phyloP scores from a whole-genome alignment of 1,139 yeast species.

The Pichia sorboxylosa region DNA sequence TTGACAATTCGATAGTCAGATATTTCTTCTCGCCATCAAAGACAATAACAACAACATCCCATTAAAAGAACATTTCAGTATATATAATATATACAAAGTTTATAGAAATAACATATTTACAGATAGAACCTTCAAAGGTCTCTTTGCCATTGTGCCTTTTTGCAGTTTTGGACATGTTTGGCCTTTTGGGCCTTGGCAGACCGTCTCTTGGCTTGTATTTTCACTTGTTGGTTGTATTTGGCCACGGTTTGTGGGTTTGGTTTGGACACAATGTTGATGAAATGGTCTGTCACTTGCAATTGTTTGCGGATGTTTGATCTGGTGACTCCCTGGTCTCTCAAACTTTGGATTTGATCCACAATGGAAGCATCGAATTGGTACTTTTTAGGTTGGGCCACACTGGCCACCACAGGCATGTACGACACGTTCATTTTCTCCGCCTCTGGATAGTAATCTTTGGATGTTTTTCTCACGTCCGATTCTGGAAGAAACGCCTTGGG shows the following conservation, averaged over 20 bases:
- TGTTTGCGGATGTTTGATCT: slow-evolving; percentile 55
- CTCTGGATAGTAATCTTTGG: slow-evolving; percentile 25
- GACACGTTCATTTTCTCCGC: slow-evolving; percentile 29
- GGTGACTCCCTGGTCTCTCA: slow-evolving; percentile 49
- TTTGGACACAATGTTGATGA: slow-evolving; percentile 40
- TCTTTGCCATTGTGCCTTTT: slow-evolving; percentile 18
- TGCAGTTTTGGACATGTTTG: slow-evolving; percentile 14
- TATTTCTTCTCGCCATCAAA: too few species aligned
- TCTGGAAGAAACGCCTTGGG: slow-evolving; percentile 66
- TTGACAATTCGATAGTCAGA: too few species aligned
- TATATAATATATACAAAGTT: too few species aligned
- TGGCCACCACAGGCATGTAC: slow-evolving; percentile 40
- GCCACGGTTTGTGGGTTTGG: slow-evolving; percentile 23
- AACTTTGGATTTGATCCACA: slow-evolving; percentile 45
- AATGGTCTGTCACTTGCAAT: slow-evolving; percentile 44
- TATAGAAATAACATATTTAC: too few species aligned
- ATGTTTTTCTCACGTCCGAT: slow-evolving; percentile 44
- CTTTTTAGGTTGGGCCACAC: slow-evolving; percentile 28
- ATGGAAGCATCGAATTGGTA: slow-evolving; percentile 54
- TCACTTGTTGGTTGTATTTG: slow-evolving; percentile 20
- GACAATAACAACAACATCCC: too few species aligned
- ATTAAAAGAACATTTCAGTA: too few species aligned
- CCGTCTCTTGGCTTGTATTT: slow-evolving; percentile 37
- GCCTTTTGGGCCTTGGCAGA: slow-evolving; percentile 28
- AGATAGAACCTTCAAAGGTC: too few species aligned